Conservation (phyloP, 1,284 basidiomycete species). For the Thecaphora thlaspeos region DNA sequence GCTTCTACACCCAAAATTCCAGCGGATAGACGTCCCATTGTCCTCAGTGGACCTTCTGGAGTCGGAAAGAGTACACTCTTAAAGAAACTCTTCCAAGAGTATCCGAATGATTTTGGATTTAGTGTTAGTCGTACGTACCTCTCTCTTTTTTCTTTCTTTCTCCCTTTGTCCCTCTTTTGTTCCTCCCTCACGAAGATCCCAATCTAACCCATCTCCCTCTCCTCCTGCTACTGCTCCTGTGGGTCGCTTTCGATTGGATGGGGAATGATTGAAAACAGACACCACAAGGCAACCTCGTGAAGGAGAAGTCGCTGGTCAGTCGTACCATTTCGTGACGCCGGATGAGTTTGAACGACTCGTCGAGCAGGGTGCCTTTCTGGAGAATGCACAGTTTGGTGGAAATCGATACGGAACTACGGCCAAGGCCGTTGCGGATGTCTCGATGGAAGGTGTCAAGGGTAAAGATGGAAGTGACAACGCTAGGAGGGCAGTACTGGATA, state of each 20-base stretch:
- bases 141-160: slow-evolving; percentile 8
- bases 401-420: slow-evolving; percentile 90
- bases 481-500: slow-evolving; percentile 85
- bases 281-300: slow-evolving; percentile 83
- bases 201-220: slow-evolving; percentile 18
- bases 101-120: slow-evolving; percentile 86
- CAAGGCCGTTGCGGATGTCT: slow-evolving; percentile 65
- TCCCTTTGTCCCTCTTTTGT: slow-evolving; percentile 10
- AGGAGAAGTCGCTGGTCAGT: slow-evolving; percentile 74
- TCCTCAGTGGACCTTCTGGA: slow-evolving; percentile 81
- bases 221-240: slow-evolving; percentile 6
- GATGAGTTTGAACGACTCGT: slow-evolving; percentile 63
- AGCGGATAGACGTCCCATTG: slow-evolving; percentile 63
- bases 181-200: too few relatives aligned
- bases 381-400: slow-evolving; percentile 76
- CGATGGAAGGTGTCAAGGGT: slow-evolving; percentile 29
- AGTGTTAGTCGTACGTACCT: slow-evolving; percentile 76
- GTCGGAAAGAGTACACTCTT: slow-evolving; percentile 93
- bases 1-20: slow-evolving; percentile 29
- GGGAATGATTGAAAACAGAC: slow-evolving; percentile 68
- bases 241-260: background rate
- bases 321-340: slow-evolving; percentile 65
- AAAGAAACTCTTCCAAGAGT: slow-evolving; percentile 75
- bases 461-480: slow-evolving; percentile 58
- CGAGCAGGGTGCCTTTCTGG: slow-evolving; percentile 64